Evolutionary conservation across 2,329 filamentous ascomycete species (phyloP), one percentile per base, ranked within the genome.

Genomic region (Arthrobotrys iridis): DNA sequence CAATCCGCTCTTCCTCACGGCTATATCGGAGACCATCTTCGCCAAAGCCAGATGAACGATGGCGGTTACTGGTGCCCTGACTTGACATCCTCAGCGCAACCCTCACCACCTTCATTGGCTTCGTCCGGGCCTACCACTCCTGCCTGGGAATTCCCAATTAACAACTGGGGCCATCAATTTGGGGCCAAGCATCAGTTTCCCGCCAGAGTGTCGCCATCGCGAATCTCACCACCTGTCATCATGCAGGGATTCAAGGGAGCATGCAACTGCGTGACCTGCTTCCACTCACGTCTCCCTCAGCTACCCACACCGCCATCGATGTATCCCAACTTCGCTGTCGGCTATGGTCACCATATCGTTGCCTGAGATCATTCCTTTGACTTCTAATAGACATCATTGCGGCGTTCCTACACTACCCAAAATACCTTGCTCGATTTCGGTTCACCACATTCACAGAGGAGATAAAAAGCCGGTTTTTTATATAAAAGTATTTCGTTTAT

Each of bases 91-190:
- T 75, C 71, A 37, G 72, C 79, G 78, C 79, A 85, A 73, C 81
- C 84, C 72, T 87, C 86, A 50, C 86, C 86, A 73, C 83, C 84
- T n/a, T 87, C 85, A 26, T 85, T 85, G 48, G 84, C 85, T 13
- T 85, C 85, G 71, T 86, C 85, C 35, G 85, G 85, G 41, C 84
- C 86, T 20, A 84, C 84, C 57, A 87, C 86, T 41, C 86, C 86
- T 18, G 86, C 87, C 75, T 86, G 86, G 78, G 83, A 85, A 5
- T 63, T 80, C 84, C 83, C 68, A 80, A 82, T 43, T 81, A 82
- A 59, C 82, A 82, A 72, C 80, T 82, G 82, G 86, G 83, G 78
- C 84, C 50, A 55, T n/a, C 86, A 77, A 85, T 84, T 83, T 83
- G 85, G 80, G 82, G 84, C 80, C 82, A 83, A 46, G 81, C 83